A percentile compares a stretch with the other conserved stretches of the same genome.
phyloP scores from a whole-genome alignment of 495 filamentous ascomycete genomes.

The Talaromyces adpressus region DNA sequence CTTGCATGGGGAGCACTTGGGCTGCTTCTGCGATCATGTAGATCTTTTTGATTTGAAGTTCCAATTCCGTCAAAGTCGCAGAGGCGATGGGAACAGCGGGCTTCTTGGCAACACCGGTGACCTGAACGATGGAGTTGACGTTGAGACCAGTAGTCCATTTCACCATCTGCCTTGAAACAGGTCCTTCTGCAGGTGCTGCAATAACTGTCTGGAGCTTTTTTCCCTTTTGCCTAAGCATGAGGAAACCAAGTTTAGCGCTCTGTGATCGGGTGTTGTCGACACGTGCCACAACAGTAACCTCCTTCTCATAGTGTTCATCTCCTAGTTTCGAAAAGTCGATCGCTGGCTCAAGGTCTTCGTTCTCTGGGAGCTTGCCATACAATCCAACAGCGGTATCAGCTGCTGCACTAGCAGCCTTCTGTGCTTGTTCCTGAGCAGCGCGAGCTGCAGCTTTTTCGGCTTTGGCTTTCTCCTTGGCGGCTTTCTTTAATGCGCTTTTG shows the following conservation, averaged over 20 bases:
- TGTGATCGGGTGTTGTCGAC: conserved; percentile 83
- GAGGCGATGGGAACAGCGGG: conserved; percentile 71
- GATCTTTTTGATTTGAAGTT: conserved; percentile 73
- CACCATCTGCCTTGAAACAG: conserved; percentile 69
- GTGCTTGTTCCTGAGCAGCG: conserved; percentile 45
- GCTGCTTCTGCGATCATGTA: conserved; percentile 64
- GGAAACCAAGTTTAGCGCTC: conserved; percentile 86
- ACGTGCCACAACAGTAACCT: conserved; percentile 72
- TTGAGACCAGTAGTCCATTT: conserved; percentile 79
- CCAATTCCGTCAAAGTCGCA: conserved; percentile 66
- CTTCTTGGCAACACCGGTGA: conserved; percentile 68
- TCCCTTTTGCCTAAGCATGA: conserved; percentile 79
- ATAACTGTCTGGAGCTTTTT: conserved; percentile 76
- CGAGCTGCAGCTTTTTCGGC: conserved; percentile 52
- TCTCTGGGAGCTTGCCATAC: conserved; percentile 49
- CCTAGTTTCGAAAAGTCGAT: conserved; percentile 40
- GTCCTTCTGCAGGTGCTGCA: conserved; percentile 48
- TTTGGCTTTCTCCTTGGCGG: conserved; percentile 62
- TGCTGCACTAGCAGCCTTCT: conserved; percentile 42
- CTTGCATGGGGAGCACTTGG: conserved; percentile 64
- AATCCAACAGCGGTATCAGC: conserved; percentile 66
- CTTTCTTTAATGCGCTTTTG: conserved; percentile 62
- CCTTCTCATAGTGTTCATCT: conserved; percentile 60
- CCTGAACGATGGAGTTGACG: conserved; percentile 71
- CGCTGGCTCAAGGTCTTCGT: conserved; percentile 27